phyloP scores from a whole-genome alignment of 2,329 filamentous ascomycete genomes.

The Calonectria multiphialidica region DNA sequence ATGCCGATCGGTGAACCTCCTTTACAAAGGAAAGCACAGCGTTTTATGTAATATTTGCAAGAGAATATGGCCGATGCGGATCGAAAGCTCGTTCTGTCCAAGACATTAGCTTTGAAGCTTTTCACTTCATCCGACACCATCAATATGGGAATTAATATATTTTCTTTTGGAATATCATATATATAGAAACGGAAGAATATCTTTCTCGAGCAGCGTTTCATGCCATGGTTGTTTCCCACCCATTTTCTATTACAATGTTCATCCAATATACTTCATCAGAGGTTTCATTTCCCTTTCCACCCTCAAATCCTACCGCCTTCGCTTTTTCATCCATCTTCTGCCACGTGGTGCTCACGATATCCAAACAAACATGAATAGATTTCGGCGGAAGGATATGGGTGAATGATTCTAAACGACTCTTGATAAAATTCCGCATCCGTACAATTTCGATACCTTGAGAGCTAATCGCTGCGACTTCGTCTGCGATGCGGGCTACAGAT shows the following conservation, averaged over 20 bases:
- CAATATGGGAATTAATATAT: too few relatives aligned
- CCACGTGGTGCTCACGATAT: constrained; percentile 26
- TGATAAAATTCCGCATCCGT: constrained; percentile 17
- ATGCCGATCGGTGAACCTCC: too few relatives aligned
- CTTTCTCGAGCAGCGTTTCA: too few relatives aligned
- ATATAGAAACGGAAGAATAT: too few relatives aligned
- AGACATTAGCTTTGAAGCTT: too few relatives aligned
- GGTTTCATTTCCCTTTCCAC: background rate
- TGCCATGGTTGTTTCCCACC: constrained; percentile 31
- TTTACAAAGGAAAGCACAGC: too few relatives aligned
- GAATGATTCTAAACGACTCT: constrained; percentile 15
- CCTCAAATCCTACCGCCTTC: background rate
- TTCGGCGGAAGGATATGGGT: constrained; percentile 21
- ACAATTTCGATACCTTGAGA: constrained; percentile 15
- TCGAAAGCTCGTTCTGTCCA: too few relatives aligned
- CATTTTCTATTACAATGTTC: constrained; percentile 32
- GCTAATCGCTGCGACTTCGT: background rate
- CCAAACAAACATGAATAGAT: constrained; percentile 18
- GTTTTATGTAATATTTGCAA: too few relatives aligned
- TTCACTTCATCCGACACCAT: too few relatives aligned
- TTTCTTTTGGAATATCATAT: too few relatives aligned
- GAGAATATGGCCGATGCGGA: too few relatives aligned
- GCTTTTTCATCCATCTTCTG: constrained; percentile 23
- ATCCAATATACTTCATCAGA: constrained; percentile 29
- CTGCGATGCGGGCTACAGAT: background rate